Conservation (phyloP, 2,329 filamentous ascomycete genomes). For the Ophiostoma tasmaniense region DNA sequence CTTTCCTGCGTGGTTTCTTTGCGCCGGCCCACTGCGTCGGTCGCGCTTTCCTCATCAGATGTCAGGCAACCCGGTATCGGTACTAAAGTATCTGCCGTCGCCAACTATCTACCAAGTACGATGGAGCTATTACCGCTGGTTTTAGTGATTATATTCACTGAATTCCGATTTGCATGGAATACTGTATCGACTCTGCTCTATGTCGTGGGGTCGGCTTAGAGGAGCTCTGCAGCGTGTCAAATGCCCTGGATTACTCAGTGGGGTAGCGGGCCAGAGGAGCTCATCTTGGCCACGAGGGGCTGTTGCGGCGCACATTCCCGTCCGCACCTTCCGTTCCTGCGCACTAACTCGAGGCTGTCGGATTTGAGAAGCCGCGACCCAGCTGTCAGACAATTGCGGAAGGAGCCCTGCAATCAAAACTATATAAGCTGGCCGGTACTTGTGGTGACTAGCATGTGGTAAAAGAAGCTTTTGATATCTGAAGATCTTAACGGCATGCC, state of each 20-base stretch:
- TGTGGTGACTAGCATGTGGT: neutral
- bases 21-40: constrained; percentile 6
- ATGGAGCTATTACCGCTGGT: no score
- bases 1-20: constrained; percentile 12
- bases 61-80: constrained; percentile 15
- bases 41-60: neutral
- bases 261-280: constrained; percentile 15
- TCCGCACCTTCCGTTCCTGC: constrained; percentile 14
- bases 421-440: neutral
- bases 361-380: neutral
- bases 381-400: neutral
- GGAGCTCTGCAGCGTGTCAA: constrained; percentile 10
- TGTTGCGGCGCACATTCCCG: neutral
- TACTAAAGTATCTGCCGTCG: neutral
- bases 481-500: neutral
- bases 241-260: constrained; percentile 10
- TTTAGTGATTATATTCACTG: neutral
- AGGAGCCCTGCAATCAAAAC: neutral
- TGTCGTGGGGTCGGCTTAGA: constrained; percentile 4
- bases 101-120: no score
- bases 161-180: no score
- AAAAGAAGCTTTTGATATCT: neutral
- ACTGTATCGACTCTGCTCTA: no score
- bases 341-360: neutral
- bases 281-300: neutral